Evolutionary conservation across 768 basidiomycete species (phyloP).

Genomic region (Rhodotorula toruloides): DNA sequence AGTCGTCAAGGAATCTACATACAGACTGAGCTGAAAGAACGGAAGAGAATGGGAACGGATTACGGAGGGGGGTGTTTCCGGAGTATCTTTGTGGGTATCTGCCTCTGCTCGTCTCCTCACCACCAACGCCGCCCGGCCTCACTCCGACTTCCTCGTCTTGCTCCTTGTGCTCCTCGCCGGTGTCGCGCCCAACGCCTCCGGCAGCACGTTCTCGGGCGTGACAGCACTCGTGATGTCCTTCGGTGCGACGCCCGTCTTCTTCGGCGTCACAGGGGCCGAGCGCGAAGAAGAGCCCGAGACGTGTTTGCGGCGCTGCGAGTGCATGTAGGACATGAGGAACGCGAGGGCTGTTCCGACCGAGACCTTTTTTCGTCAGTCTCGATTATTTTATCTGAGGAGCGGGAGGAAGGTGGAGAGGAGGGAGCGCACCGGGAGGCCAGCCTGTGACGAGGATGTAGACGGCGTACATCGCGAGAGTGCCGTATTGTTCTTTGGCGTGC

Average conservation of each 20-base stretch:
- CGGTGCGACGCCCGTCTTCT: too few relatives aligned
- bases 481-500: conserved; percentile 32
- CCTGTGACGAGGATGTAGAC: conserved; percentile 57
- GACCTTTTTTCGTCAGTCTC: neutral
- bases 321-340: conserved; percentile 53
- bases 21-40: too few relatives aligned
- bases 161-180: too few relatives aligned
- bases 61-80: too few relatives aligned
- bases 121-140: too few relatives aligned
- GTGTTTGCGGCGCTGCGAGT: conserved; percentile 58
- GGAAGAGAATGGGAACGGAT: too few relatives aligned
- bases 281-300: conserved; percentile 27
- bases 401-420: conserved; percentile 52
- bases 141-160: too few relatives aligned
- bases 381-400: conserved; percentile 48
- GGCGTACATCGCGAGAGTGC: conserved; percentile 31
- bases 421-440: conserved; percentile 79
- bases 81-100: too few relatives aligned
- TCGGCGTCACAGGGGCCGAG: neutral
- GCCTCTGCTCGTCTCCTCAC: too few relatives aligned
- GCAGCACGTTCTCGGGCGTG: too few relatives aligned
- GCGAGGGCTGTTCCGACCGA: conserved; percentile 29
- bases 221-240: neutral
- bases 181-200: too few relatives aligned
- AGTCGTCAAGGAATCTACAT: too few relatives aligned